Evolutionary conservation across 2,329 filamentous ascomycete genomes (phyloP), one percentile per base, ranked within the genome.

Genomic region (Chaetothyriales sp.): DNA sequence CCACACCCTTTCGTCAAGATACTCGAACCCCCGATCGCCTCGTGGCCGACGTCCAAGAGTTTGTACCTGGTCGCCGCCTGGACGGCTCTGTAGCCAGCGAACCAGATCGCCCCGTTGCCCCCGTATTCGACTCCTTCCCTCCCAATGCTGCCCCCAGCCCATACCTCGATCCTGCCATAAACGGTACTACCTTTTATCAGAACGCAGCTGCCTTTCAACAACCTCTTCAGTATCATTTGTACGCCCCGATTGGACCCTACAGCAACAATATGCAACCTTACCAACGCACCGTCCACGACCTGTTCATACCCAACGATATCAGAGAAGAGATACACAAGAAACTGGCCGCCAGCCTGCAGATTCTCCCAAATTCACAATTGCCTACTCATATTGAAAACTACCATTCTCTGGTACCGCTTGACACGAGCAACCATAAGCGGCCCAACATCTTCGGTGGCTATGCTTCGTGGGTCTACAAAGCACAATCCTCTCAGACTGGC

Each of bases 401-500:
- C 64, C 89, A 96, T 66, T 93, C 88, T 3, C 75, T 98, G 9
- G 88, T 95, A 7, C 86, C 90, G 3, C 72, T 98, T 44, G 89
- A 96, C 65, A 85, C 82, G 7, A 83, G 77, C 47, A 80, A 86
- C 54, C 79, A 88, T 57, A 89, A 87, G 65, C 87, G 83, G 58
- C 78, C 81, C 3, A 76, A 79, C 10, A 79, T 84, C 15, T 95
- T 95, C 66, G 59, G 58, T 25, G 87, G 88, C 25, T 94, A 87
- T 62, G 80, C 83, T 5, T 95, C 84, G 60, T 96, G 89, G 87
- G 79, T 95, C 0, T 98, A 95, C 71, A 96, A 96, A 70, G 90
- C 89, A 7, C 81, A 83, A 20, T 94, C 87, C 5, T 83, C 78
- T 65, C 92, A 92, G 64, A 90, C 90, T 60, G 92, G 89, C 9